Conservation (phyloP, 768 basidiomycete genomes). For the Gloeostereum incarnatum region DNA sequence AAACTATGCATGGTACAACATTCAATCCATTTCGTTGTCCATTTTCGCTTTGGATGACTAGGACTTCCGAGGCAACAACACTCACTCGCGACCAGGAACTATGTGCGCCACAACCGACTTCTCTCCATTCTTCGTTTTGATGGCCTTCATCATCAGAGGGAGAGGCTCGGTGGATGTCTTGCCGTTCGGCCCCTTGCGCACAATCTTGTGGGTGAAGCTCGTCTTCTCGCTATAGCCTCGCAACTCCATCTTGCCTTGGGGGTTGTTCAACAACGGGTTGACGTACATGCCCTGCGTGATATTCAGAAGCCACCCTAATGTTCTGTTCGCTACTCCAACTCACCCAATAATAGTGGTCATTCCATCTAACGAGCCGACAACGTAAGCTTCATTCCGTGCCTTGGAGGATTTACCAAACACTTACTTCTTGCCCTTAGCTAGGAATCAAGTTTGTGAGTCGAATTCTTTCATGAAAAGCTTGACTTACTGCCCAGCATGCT, state of each 20-base stretch:
- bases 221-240: not conserved
- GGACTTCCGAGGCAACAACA: too few relatives aligned
- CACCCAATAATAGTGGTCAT: constrained; percentile 3
- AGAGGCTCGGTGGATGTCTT: not conserved
- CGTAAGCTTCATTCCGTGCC: not conserved
- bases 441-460: not conserved
- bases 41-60: too few relatives aligned
- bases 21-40: too few relatives aligned
- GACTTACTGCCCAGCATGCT: constrained; percentile 1
- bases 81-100: too few relatives aligned
- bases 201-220: not conserved
- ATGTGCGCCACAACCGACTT: too few relatives aligned
- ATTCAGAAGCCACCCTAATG: not conserved
- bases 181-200: not conserved
- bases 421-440: constrained; percentile 1
- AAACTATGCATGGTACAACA: too few relatives aligned
- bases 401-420: not conserved
- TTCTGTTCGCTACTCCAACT: not conserved
- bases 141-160: not conserved
- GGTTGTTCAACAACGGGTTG: constrained; percentile 1
- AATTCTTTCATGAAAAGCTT: not conserved
- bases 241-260: not conserved
- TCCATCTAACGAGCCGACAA: not conserved
- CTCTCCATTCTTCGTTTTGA: too few relatives aligned
- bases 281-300: not conserved